These are phyloP conservation scores for Corchorus olitorius DNA, from an alignment of 345 rosid genomes.

Conservation along the genomic window DNA sequence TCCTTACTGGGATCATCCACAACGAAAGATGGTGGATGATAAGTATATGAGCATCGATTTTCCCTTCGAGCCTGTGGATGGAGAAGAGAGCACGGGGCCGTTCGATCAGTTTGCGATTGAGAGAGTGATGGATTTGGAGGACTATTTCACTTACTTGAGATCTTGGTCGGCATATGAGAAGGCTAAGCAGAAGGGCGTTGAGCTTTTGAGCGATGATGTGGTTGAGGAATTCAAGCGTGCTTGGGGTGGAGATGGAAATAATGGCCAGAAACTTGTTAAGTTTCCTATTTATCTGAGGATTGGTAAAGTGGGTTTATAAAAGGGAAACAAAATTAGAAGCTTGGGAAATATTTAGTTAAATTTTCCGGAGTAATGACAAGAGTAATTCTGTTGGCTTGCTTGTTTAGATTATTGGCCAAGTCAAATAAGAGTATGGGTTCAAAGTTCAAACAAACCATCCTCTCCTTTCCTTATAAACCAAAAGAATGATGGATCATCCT, in stretches of 20 bases:
- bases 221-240: constrained; percentile 27
- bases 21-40: constrained; percentile 61
- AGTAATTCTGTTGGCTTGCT: no score
- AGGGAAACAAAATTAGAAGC: neutral
- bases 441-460: no score
- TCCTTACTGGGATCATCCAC: constrained; percentile 63
- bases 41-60: constrained; percentile 49
- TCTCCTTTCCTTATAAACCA: no score
- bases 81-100: constrained; percentile 47
- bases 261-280: constrained; percentile 24
- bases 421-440: no score
- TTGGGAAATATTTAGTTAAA: neutral
- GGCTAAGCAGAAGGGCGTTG: constrained; percentile 40
- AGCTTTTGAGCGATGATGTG: constrained; percentile 32
- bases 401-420: no score
- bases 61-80: constrained; percentile 52
- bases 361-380: no score
- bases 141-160: constrained; percentile 42
- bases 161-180: constrained; percentile 65
- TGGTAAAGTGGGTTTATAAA: constrained; percentile 2
- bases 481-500: no score
- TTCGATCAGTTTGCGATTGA: constrained; percentile 37
- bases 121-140: constrained; percentile 44
- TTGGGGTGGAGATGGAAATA: constrained; percentile 38
- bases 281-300: constrained; percentile 40